These are phyloP conservation scores for Astrothelium subdiscretum DNA, from an alignment of 495 filamentous ascomycete genomes.

Conservation along the genomic window DNA sequence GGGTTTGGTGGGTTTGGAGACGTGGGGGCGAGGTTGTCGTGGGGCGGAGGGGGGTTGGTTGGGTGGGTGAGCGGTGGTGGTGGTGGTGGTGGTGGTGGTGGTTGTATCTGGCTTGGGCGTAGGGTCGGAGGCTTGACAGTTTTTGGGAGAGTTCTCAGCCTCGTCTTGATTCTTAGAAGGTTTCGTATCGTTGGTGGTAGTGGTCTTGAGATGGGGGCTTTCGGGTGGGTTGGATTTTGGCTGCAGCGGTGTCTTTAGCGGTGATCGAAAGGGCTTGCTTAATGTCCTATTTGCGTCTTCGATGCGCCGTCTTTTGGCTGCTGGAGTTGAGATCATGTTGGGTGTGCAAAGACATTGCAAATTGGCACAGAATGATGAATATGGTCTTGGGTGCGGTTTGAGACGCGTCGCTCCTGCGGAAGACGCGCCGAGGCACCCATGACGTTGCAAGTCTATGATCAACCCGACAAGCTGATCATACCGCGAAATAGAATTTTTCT, in stretches of 20 bases:
- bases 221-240: slow-evolving; percentile 8
- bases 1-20: neutral
- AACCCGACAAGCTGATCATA: no score
- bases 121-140: neutral
- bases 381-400: neutral
- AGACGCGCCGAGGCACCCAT: neutral
- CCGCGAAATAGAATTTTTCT: neutral
- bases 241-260: slow-evolving; percentile 35
- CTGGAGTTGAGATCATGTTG: slow-evolving; percentile 20
- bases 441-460: no score
- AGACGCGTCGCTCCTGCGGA: neutral
- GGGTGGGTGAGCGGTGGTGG: slow-evolving; percentile 1
- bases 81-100: neutral
- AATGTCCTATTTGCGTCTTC: slow-evolving; percentile 39
- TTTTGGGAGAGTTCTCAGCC: neutral
- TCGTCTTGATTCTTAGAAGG: neutral
- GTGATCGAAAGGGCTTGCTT: slow-evolving; percentile 58
- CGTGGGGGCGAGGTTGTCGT: neutral
- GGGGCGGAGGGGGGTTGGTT: neutral
- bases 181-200: neutral
- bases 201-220: neutral
- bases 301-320: slow-evolving; percentile 46
- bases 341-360: neutral
- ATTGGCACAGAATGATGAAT: neutral
- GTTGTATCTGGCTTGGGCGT: neutral